phyloP scores from a whole-genome alignment of 2,329 filamentous ascomycete genomes.

The Fusarium sp. region DNA sequence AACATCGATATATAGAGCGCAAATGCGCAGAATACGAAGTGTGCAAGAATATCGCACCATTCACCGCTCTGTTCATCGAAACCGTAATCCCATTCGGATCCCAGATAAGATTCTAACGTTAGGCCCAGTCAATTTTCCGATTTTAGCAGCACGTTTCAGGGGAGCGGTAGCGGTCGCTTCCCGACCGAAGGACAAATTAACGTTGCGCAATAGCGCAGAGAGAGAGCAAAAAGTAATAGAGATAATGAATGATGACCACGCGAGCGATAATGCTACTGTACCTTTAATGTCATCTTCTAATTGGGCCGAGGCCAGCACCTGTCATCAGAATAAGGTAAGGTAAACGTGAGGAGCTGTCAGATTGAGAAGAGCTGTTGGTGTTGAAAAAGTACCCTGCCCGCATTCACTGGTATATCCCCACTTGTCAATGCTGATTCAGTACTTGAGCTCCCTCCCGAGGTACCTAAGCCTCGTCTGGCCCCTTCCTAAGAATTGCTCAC shows the following conservation, averaged over 20 bases:
- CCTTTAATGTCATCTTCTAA: conserved; percentile 14
- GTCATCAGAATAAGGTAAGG: conserved; percentile 5
- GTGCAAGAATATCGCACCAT: conserved; percentile 10
- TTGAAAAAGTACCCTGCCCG: conserved; percentile 18
- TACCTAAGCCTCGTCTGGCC: conserved; percentile 16
- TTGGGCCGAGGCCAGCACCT: conserved; percentile 22
- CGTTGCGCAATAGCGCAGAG: conserved; percentile 10
- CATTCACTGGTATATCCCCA: conserved; percentile 21
- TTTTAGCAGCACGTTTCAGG: conserved; percentile 24
- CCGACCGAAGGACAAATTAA: not conserved
- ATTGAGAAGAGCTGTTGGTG: conserved; percentile 8
- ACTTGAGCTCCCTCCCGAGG: conserved; percentile 27
- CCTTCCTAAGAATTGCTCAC: conserved; percentile 18
- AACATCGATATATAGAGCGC: not conserved
- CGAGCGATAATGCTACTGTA: conserved; percentile 24
- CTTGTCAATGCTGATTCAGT: not conserved
- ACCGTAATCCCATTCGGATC: conserved; percentile 2
- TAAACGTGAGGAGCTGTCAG: conserved; percentile 24
- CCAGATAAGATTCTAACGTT: conserved; percentile 11
- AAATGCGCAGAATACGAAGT: conserved; percentile 16
- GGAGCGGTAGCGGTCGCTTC: conserved; percentile 7
- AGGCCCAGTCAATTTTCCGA: conserved; percentile 9
- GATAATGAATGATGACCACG: conserved; percentile 15
- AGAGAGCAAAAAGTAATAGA: conserved; percentile 7
- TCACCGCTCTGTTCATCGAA: conserved; percentile 20